A percentile compares a stretch with the other conserved stretches of the same genome.
Evolutionary conservation across 2,329 filamentous ascomycete species (phyloP).

Genomic region (Scytalidium sp.): DNA sequence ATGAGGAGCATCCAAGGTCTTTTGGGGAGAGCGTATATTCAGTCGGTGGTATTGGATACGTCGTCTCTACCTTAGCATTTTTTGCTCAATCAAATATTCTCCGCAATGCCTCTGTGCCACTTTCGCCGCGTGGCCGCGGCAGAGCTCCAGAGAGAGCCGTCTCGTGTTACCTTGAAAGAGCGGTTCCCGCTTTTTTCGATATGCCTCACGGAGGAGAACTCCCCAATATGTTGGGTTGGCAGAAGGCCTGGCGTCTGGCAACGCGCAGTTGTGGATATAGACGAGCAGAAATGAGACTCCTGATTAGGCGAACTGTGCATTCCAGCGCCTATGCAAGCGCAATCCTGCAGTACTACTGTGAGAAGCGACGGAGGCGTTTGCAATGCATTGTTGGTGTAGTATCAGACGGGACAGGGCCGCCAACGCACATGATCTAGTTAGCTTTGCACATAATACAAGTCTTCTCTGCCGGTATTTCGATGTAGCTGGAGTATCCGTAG

Average conservation of each 20-base stretch:
- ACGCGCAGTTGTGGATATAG: background rate
- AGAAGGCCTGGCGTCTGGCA: background rate
- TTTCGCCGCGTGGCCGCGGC: background rate
- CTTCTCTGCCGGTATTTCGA: background rate
- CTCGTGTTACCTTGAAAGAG: background rate
- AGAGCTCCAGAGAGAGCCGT: background rate
- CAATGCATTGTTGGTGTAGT: conserved; percentile 4
- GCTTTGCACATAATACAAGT: too few species aligned
- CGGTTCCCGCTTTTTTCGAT: background rate
- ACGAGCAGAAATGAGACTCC: background rate
- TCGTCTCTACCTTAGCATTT: background rate
- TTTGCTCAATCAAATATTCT: background rate
- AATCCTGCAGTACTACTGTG: conserved; percentile 10
- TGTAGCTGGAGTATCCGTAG: background rate
- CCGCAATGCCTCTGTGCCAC: background rate
- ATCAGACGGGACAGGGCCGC: background rate
- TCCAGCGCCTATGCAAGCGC: conserved; percentile 22
- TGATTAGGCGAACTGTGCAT: conserved; percentile 3
- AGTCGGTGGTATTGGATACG: background rate
- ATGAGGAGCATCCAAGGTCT: background rate
- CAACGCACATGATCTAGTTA: background rate
- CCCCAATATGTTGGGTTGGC: background rate
- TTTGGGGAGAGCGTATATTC: background rate
- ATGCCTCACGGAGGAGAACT: background rate
- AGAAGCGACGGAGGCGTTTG: conserved; percentile 17